phyloP scores from a whole-genome alignment of 2,329 filamentous ascomycete genomes.

The Scedosporium minutisporum region DNA sequence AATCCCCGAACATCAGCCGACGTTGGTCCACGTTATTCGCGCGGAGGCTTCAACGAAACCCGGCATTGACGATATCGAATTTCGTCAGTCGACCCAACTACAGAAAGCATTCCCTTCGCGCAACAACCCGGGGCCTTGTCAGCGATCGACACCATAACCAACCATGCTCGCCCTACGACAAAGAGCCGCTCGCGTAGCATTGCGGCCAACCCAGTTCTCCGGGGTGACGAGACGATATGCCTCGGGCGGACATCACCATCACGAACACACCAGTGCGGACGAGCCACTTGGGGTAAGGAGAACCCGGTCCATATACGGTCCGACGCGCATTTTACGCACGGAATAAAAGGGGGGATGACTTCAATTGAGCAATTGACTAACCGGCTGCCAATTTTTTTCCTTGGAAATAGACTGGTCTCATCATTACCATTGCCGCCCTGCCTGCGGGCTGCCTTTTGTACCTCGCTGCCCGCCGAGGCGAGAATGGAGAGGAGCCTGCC shows the following conservation, averaged over 20 bases:
- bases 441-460: slow-evolving; percentile 36
- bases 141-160: slow-evolving; percentile 7
- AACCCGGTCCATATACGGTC: slow-evolving; percentile 1
- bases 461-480: slow-evolving; percentile 35
- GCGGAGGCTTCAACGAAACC: background rate
- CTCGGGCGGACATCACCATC: slow-evolving; percentile 35
- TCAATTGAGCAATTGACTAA: slow-evolving; percentile 7
- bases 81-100: background rate
- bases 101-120: background rate
- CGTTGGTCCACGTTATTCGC: slow-evolving; percentile 3
- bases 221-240: slow-evolving; percentile 39
- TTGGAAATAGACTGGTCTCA: slow-evolving; percentile 34
- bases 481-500: slow-evolving; percentile 39
- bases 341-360: background rate
- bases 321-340: no score
- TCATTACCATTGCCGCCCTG: slow-evolving; percentile 33
- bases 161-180: slow-evolving; percentile 35
- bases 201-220: slow-evolving; percentile 21
- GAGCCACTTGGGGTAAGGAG: slow-evolving; percentile 48
- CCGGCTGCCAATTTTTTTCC: background rate
- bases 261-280: slow-evolving; percentile 34
- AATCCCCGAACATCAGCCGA: background rate
- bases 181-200: slow-evolving; percentile 27
- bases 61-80: background rate
- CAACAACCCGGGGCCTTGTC: background rate